Percentiles rank a stretch among this genome's conserved stretches.
Evolutionary conservation across 257 asterid species (phyloP).

Genomic region (Solanum dulcamara): DNA sequence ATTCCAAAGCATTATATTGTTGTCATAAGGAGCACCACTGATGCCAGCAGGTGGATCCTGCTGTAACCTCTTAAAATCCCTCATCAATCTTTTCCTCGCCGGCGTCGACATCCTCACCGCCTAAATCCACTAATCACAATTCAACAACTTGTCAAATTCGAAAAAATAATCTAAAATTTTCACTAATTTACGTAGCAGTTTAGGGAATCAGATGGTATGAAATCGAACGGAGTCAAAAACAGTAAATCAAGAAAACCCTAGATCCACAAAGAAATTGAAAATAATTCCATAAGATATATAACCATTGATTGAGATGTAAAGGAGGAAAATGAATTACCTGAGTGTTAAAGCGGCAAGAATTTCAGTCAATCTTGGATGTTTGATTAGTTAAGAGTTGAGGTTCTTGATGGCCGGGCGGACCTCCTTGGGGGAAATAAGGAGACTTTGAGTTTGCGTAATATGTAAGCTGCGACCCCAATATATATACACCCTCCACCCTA

Average conservation of each 20-base stretch:
- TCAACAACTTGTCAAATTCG: not conserved
- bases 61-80: constrained; percentile 91
- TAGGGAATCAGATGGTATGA: not conserved
- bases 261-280: not conserved
- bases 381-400: not conserved
- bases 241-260: not conserved
- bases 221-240: no score
- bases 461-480: not conserved
- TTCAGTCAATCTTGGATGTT: not conserved
- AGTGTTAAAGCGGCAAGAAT: not conserved
- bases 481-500: no score
- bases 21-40: constrained; percentile 89
- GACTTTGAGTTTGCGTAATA: not conserved
- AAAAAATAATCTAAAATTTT: no score
- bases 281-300: not conserved
- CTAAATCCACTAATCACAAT: not conserved
- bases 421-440: not conserved
- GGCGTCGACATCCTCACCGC: constrained; percentile 63
- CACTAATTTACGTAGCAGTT: no score
- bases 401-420: not conserved
- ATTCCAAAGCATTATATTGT: constrained; percentile 89
- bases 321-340: not conserved
- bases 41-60: constrained; percentile 96
- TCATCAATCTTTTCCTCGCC: constrained; percentile 82
- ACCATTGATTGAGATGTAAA: not conserved